A percentile compares a stretch with the other conserved stretches of the same genome.
Conservation (phyloP, 345 rosid species). For the Hypericum perforatum region DNA sequence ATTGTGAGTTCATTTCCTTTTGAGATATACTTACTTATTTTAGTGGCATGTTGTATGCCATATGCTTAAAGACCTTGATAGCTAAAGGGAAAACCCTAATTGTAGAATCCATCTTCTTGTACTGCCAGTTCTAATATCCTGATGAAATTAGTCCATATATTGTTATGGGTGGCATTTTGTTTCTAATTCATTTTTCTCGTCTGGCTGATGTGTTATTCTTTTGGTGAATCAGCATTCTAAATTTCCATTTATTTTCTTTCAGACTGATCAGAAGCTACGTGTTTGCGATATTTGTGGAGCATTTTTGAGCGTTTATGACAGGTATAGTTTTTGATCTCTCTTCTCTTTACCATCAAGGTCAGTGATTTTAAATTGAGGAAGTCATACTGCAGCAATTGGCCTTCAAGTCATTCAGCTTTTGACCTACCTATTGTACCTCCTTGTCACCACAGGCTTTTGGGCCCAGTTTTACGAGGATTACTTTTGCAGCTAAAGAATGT, state of each 20-base stretch:
- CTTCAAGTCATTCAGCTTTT: conserved; percentile 89
- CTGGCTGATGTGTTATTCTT: neutral
- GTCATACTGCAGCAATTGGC: conserved; percentile 45
- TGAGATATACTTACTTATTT: too few relatives aligned
- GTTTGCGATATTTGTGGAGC: conserved; percentile 99
- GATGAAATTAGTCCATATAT: neutral
- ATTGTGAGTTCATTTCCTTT: conserved; percentile 50
- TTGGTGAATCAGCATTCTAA: neutral
- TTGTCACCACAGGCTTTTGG: conserved; percentile 99
- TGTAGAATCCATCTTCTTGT: too few relatives aligned
- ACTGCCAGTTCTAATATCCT: too few relatives aligned
- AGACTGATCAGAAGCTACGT: conserved; percentile 99
- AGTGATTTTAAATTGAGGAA: conserved; percentile 24
- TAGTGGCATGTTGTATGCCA: too few relatives aligned
- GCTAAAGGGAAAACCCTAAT: too few relatives aligned
- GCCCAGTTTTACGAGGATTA: conserved; percentile 99
- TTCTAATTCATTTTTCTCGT: neutral
- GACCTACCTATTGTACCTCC: conserved; percentile 88
- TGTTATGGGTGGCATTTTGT: neutral
- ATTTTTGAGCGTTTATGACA: conserved; percentile 95
- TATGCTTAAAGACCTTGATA: too few relatives aligned
- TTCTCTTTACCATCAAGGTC: conserved; percentile 4
- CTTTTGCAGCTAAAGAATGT: conserved; percentile 99
- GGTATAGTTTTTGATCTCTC: conserved; percentile 40
- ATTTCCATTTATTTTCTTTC: conserved; percentile 14